These are phyloP conservation scores for Hemileccinum impolitum DNA, from an alignment of 768 basidiomycete species.

Conservation along the genomic window DNA sequence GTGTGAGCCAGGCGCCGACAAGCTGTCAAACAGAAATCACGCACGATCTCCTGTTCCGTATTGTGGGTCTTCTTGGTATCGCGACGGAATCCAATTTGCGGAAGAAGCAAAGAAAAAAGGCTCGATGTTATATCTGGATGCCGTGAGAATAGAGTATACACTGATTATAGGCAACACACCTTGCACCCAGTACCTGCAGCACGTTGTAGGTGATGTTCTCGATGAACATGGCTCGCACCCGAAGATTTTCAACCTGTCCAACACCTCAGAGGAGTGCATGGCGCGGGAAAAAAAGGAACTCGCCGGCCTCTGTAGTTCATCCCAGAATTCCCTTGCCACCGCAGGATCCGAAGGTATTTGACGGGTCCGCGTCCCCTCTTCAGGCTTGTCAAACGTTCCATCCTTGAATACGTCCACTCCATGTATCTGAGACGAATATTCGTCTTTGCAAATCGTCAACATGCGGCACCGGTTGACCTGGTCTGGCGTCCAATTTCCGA, in stretches of 20 bases:
- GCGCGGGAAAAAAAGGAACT: neutral
- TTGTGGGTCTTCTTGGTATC: slow-evolving; percentile 37
- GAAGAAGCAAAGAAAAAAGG: slow-evolving; percentile 46
- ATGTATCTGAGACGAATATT: slow-evolving; percentile 18
- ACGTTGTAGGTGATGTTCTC: slow-evolving; percentile 33
- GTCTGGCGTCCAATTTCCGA: slow-evolving; percentile 51
- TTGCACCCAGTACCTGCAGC: slow-evolving; percentile 36
- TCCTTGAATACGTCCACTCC: slow-evolving; percentile 16
- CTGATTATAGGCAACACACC: slow-evolving; percentile 18
- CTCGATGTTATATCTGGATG: slow-evolving; percentile 37
- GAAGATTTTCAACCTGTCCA: slow-evolving; percentile 21
- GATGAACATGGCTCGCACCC: slow-evolving; percentile 36
- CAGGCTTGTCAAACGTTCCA: slow-evolving; percentile 16
- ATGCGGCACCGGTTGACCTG: slow-evolving; percentile 40
- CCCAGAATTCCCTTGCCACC: slow-evolving; percentile 24
- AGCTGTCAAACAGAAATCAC: slow-evolving; percentile 15
- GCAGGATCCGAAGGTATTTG: slow-evolving; percentile 15
- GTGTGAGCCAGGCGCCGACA: neutral
- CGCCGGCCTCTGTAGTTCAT: slow-evolving; percentile 26
- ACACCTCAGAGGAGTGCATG: neutral
- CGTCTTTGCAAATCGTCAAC: slow-evolving; percentile 17
- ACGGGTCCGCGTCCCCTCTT: slow-evolving; percentile 2
- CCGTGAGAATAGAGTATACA: slow-evolving; percentile 1
- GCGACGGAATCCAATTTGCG: slow-evolving; percentile 40
- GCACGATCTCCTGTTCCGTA: slow-evolving; percentile 35